Evolutionary conservation across 345 rosid genomes (phyloP), one percentile per base, ranked within the genome.

Genomic region (Citrus maxima): DNA sequence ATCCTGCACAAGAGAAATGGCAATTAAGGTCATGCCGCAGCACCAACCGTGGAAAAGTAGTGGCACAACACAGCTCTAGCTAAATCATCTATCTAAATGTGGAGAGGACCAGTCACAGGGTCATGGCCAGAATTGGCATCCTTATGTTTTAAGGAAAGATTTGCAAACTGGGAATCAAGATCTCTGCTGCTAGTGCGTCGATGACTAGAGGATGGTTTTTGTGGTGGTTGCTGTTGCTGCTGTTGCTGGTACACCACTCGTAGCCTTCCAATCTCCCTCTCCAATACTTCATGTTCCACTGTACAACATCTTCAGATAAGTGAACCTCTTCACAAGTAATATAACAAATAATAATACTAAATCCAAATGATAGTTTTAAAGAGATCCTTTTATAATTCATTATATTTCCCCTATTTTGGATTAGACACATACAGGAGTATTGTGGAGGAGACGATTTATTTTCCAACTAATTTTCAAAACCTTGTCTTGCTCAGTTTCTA

Each of bases 261-360:
- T 59, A 97, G 86, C 88, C 98, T 92, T 78, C 93, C 93, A 69
- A 93, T 89, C 85, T 97, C 98, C 86, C 94, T 91, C 86, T 94
- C 99, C 83, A 97, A 85, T 80, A 97, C 90, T 55, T 97, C 97
- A 27, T 97, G 99, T 86, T 97, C 99, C 93, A 97, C 99, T 97
- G 91, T 74, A 81, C 71, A 85, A 51, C 61, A 19, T 34, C 55
- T 27, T 63, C 64, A 25, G 60, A 68, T 40, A 40, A 13, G 72
- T 75, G 77, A 77, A 70, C 46, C 35, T 73, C 51, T 67, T 54
- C 38, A 67, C 21, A 27, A 77, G 25, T 40, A 46, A 37, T 35
- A 60, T 71, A 25, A 68, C 7, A 42, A 22, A n/a, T 12, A 74
- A 28, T 18, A 27, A 21, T 8, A 62, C 42, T 0, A 37, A 60